A percentile compares a stretch with the other conserved stretches of the same genome.
phyloP scores from a whole-genome alignment of 768 basidiomycete genomes.

The Leccinellum albellum region DNA sequence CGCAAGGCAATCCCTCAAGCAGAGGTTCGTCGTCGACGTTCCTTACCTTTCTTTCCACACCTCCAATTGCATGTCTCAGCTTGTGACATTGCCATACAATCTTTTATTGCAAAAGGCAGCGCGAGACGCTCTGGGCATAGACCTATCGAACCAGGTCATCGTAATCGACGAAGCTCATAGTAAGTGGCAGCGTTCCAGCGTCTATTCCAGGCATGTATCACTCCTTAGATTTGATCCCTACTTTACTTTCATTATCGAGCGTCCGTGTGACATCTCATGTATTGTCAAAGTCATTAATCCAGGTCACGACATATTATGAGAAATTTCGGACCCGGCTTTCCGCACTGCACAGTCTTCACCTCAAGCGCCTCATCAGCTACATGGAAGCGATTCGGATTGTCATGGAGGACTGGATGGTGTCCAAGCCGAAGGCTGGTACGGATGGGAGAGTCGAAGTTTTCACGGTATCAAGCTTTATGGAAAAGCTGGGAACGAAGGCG shows the following conservation, averaged over 20 bases:
- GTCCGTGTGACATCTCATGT: constrained; percentile 54
- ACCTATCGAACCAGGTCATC: constrained; percentile 79
- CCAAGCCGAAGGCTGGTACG: constrained; percentile 15
- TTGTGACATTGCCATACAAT: constrained; percentile 93
- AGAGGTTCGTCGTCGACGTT: constrained; percentile 50
- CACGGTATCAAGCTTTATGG: constrained; percentile 62
- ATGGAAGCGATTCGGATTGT: constrained; percentile 66
- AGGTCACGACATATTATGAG: constrained; percentile 72
- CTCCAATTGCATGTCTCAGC: constrained; percentile 37
- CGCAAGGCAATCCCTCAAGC: constrained; percentile 85
- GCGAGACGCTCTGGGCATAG: constrained; percentile 83
- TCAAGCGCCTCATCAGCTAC: constrained; percentile 74
- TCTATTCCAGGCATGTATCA: constrained; percentile 4
- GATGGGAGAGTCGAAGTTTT: constrained; percentile 54
- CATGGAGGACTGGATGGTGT: constrained; percentile 46
- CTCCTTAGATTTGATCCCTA: constrained; percentile 76
- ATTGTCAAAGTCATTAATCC: constrained; percentile 61
- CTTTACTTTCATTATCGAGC: constrained; percentile 83
- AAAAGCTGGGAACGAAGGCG: constrained; percentile 60
- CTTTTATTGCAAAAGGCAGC: constrained; percentile 80
- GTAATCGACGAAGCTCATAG: constrained; percentile 97
- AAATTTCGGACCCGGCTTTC: constrained; percentile 78
- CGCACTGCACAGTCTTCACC: constrained; percentile 66
- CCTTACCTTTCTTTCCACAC: neutral
- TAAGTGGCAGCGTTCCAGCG: constrained; percentile 37